Base-by-base conservation (phyloP, 257 asterid genomes). In the Capsicum chinense region DNA sequence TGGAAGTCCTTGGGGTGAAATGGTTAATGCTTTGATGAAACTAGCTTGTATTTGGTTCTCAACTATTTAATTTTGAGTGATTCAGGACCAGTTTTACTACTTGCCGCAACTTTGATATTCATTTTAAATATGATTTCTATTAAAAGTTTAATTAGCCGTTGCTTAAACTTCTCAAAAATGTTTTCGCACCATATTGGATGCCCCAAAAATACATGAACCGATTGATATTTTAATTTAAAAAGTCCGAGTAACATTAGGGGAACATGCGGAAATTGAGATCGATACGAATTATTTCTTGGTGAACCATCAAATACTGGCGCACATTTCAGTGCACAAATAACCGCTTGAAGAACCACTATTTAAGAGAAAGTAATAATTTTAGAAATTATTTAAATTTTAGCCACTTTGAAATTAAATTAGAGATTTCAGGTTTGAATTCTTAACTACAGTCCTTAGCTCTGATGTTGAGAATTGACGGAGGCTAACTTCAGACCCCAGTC, bases 1-100 rank as follows among this genome's bases (percentile, higher is more conserved):
- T 73, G 17, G 39, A 73, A 73, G 80, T 48, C n/a, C 19, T 21
- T 74, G 81, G 47, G 21, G 62, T 74, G 81, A 50, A 50, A 50
- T 74, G 56, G 42, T 11, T 16, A 0, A 42, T 69, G 56, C 10
- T 66, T 66, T 66, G 48, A 35, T 66, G 73, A 66, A 11, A 33
- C 48, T 66, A 66, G 6, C 10, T 66, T 64, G 47, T 66, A 15
- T 26, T 63, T 63, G 70, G 70, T 9, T 42, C 44, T 39, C 44
- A 66, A 63, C 70, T 63, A 63, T 26, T 63, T 4, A 63, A 63
- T 5, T 63, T 12, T 21, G 4, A 63, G 17, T 26, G 42, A 4
- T 66, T 33, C 4, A 26, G 4, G 9, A 44, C 48, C 48, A 44
- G 48, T 14, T 64, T 33, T 66, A 66, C 10, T 67, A 15, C 6